Evolutionary conservation across 441 rosid genomes (phyloP).

Genomic region (Geranium incanum): DNA sequence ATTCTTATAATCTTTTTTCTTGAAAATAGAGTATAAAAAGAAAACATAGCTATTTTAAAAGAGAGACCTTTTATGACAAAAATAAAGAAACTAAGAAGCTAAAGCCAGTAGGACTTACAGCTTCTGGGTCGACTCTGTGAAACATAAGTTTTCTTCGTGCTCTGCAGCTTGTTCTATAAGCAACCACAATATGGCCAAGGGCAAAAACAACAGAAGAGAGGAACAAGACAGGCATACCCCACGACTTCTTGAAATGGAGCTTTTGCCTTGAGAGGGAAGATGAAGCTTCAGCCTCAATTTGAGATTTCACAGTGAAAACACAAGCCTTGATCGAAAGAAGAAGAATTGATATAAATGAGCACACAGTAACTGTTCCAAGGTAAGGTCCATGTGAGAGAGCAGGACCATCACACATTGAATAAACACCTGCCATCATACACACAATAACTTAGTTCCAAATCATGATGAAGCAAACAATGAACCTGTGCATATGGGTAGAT

Average conservation of each 20-base stretch:
- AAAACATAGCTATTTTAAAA: neutral
- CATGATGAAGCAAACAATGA: neutral
- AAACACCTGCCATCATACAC: constrained; percentile 50
- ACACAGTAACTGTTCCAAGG: constrained; percentile 66
- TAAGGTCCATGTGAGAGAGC: constrained; percentile 71
- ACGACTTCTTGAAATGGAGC: constrained; percentile 77
- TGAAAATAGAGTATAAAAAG: neutral
- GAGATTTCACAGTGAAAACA: constrained; percentile 61
- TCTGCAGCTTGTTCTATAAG: constrained; percentile 88
- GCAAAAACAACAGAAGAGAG: constrained; percentile 83
- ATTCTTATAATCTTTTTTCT: neutral
- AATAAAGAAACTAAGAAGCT: neutral
- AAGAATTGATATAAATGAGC: constrained; percentile 59
- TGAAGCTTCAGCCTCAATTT: constrained; percentile 56
- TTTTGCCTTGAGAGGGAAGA: constrained; percentile 59
- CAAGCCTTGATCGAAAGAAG: constrained; percentile 68
- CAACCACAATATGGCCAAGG: constrained; percentile 80
- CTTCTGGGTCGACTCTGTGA: constrained; percentile 85
- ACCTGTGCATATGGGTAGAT: neutral
- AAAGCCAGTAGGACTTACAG: constrained; percentile 41
- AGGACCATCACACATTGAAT: constrained; percentile 58
- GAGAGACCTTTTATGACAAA: neutral
- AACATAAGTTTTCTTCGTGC: constrained; percentile 81
- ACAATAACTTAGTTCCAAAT: constrained; percentile 1
- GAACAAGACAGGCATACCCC: constrained; percentile 98